phyloP scores from a whole-genome alignment of 2,329 filamentous ascomycete genomes.

The Chaetomiaceae sp. region DNA sequence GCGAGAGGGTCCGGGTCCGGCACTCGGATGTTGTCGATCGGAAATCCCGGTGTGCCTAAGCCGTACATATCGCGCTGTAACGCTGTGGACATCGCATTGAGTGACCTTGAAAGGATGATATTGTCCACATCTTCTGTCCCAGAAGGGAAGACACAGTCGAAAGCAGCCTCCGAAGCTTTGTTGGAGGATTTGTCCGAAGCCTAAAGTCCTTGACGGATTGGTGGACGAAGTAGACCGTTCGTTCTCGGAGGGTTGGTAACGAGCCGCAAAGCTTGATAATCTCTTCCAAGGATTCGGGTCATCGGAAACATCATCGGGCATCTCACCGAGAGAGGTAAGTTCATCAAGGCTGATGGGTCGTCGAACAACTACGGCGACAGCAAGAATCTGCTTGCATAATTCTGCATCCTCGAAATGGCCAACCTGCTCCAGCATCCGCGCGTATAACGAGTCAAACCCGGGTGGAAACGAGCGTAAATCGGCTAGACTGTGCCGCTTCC shows the following conservation, averaged over 20 bases:
- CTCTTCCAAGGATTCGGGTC: slow-evolving; percentile 1
- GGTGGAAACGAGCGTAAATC: slow-evolving; percentile 15
- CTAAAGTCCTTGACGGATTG: slow-evolving; percentile 20
- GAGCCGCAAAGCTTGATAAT: slow-evolving; percentile 17
- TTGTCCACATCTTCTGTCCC: slow-evolving; percentile 11
- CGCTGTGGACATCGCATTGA: slow-evolving; percentile 16
- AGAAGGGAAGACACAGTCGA: slow-evolving; percentile 11
- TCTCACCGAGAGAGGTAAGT: slow-evolving; percentile 10
- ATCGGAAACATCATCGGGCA: slow-evolving; percentile 1
- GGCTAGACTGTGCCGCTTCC: slow-evolving; percentile 13
- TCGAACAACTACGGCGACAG: slow-evolving; percentile 8
- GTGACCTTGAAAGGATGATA: slow-evolving; percentile 15
- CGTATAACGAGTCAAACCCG: slow-evolving; percentile 17
- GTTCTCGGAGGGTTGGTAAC: slow-evolving; percentile 15
- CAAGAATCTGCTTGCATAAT: slow-evolving; percentile 15
- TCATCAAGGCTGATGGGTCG: slow-evolving; percentile 15
- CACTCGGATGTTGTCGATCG: slow-evolving; percentile 6
- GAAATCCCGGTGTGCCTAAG: slow-evolving; percentile 9
- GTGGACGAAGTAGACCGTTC: slow-evolving; percentile 14
- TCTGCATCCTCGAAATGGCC: slow-evolving; percentile 1
- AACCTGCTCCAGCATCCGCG: slow-evolving; percentile 14
- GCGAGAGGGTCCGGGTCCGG: slow-evolving; percentile 18
- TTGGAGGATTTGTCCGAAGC: neutral
- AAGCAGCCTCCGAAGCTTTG: neutral
- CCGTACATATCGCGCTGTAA: slow-evolving; percentile 25